Evolutionary conservation across 2,329 filamentous ascomycete species (phyloP).

Genomic region (Epichloe festucae): DNA sequence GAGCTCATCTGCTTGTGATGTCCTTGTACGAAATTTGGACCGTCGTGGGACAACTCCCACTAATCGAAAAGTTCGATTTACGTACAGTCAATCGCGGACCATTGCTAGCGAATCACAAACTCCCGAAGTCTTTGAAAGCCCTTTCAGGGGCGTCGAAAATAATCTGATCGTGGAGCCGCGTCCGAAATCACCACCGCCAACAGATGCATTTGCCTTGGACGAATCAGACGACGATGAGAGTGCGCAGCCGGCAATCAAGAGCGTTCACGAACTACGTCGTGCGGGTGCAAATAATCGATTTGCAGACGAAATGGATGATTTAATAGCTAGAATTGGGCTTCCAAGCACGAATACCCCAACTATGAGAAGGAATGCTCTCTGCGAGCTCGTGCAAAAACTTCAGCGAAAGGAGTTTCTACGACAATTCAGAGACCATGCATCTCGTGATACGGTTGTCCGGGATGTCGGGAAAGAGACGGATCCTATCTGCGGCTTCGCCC

Average conservation of each 20-base stretch:
- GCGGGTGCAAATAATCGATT: slow-evolving; percentile 55
- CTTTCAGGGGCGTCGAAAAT: slow-evolving; percentile 3
- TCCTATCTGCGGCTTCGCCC: slow-evolving; percentile 46
- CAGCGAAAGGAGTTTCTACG: slow-evolving; percentile 49
- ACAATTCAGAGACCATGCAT: slow-evolving; percentile 62
- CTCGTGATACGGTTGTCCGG: slow-evolving; percentile 55
- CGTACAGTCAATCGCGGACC: slow-evolving; percentile 22
- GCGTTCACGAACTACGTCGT: slow-evolving; percentile 52
- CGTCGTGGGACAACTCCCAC: slow-evolving; percentile 14
- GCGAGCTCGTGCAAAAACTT: slow-evolving; percentile 47
- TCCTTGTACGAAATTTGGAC: slow-evolving; percentile 13
- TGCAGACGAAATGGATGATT: slow-evolving; percentile 51
- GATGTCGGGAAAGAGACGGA: slow-evolving; percentile 48
- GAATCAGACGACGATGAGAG: slow-evolving; percentile 27
- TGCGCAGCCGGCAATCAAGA: slow-evolving; percentile 40
- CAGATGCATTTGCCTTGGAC: slow-evolving; percentile 14
- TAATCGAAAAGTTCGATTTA: slow-evolving; percentile 21
- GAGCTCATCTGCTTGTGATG: slow-evolving; percentile 5
- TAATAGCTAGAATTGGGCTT: slow-evolving; percentile 45
- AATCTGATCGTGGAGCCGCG: slow-evolving; percentile 10
- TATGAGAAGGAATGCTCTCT: slow-evolving; percentile 42
- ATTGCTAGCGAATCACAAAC: slow-evolving; percentile 16
- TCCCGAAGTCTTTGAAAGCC: slow-evolving; percentile 11
- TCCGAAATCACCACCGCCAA: slow-evolving; percentile 12
- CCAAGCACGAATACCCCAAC: slow-evolving; percentile 34